Conservation (phyloP, 345 rosid species). For the Pugionium dolabratum region DNA sequence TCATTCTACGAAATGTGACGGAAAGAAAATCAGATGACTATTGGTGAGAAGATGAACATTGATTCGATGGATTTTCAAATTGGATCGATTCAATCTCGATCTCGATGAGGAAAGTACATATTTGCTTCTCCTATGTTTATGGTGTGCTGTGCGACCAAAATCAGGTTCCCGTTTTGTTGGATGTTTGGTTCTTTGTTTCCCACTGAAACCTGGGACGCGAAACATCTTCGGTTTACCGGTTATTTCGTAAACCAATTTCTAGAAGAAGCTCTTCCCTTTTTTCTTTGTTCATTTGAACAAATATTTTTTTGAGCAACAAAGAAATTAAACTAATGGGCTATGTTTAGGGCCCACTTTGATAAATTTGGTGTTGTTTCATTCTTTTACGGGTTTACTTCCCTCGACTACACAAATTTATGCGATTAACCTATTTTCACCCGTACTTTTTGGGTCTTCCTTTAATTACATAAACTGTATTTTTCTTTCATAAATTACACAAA, state of each 20-base stretch:
- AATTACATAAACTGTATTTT: too few relatives aligned
- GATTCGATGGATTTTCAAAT: too few relatives aligned
- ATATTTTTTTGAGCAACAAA: too few relatives aligned
- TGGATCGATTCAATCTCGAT: constrained; percentile 30
- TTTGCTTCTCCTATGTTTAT: constrained; percentile 26
- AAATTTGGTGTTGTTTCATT: too few relatives aligned
- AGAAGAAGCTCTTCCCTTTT: not conserved
- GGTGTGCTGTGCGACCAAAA: constrained; percentile 32
- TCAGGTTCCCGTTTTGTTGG: constrained; percentile 38
- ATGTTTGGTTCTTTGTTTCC: constrained; percentile 6
- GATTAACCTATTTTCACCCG: too few relatives aligned
- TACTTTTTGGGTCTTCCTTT: too few relatives aligned
- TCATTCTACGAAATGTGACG: constrained; percentile 3
- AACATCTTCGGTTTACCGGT: constrained; percentile 16
- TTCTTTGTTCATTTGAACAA: not conserved
- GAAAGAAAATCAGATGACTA: not conserved
- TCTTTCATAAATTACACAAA: too few relatives aligned
- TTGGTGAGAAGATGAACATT: constrained; percentile 13
- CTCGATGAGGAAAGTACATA: constrained; percentile 1
- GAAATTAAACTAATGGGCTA: not conserved
- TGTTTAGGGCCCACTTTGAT: not conserved
- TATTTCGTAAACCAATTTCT: not conserved
- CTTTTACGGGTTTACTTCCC: too few relatives aligned
- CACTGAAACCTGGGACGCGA: not conserved
- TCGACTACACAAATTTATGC: too few relatives aligned